Percentiles rank a stretch among this genome's conserved stretches.
Evolutionary conservation across 371 early-diverging fungal genomes (phyloP).

Genomic region (Mortierella sp.): DNA sequence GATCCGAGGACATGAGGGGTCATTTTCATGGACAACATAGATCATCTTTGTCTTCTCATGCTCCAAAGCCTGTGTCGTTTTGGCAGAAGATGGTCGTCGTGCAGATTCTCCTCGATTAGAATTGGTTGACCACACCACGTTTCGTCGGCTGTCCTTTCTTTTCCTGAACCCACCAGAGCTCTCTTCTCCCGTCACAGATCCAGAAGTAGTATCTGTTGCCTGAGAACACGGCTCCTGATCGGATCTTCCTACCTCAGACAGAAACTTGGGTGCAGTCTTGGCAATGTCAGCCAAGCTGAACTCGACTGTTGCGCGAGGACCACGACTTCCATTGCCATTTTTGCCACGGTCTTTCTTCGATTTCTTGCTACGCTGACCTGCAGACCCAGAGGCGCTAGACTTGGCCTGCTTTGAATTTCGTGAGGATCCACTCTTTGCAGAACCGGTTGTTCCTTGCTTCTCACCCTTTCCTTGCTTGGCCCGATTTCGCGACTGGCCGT

Average conservation of each 20-base stretch:
- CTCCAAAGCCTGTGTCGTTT: not conserved
- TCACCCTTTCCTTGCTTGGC: slow-evolving; percentile 20
- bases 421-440: slow-evolving; percentile 7
- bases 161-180: slow-evolving; percentile 8
- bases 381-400: slow-evolving; percentile 4
- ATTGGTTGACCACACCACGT: slow-evolving; percentile 50
- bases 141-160: slow-evolving; percentile 21
- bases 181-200: slow-evolving; percentile 11
- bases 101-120: slow-evolving; percentile 45
- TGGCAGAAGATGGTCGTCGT: slow-evolving; percentile 16
- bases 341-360: slow-evolving; percentile 15
- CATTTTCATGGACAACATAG: slow-evolving; percentile 18
- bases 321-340: slow-evolving; percentile 17
- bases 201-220: not conserved
- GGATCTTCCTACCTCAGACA: slow-evolving; percentile 4
- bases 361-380: slow-evolving; percentile 24
- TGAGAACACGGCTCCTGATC: slow-evolving; percentile 1
- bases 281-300: slow-evolving; percentile 51
- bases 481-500: slow-evolving; percentile 21
- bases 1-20: not conserved
- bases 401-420: slow-evolving; percentile 31
- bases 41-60: slow-evolving; percentile 26
- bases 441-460: slow-evolving; percentile 14
- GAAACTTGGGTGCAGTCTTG: slow-evolving; percentile 26
- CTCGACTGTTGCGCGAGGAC: slow-evolving; percentile 37